These are phyloP conservation scores for Spizellomyces sp. DNA, from an alignment of 192 early-diverging fungal species.

Conservation along the genomic window DNA sequence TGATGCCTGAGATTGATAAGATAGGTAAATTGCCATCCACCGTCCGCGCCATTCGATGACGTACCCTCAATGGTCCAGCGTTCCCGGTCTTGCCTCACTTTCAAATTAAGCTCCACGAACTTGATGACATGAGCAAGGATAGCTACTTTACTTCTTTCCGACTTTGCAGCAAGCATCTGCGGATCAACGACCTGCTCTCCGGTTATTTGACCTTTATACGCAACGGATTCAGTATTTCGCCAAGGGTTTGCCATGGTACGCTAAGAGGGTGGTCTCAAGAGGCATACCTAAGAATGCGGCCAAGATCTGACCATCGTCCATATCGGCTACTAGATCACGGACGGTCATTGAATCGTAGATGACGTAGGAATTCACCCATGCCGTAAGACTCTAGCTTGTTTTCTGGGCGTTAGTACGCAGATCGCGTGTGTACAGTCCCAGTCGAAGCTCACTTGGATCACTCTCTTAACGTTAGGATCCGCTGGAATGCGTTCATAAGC, in stretches of 20 bases:
- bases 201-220: constrained; percentile 27
- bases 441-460: constrained; percentile 9
- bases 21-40: not conserved
- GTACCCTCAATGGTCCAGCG: constrained; percentile 34
- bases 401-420: not conserved
- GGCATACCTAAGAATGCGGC: constrained; percentile 30
- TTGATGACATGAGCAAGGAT: constrained; percentile 25
- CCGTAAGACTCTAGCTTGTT: constrained; percentile 25
- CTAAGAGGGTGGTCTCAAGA: too few relatives aligned
- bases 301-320: constrained; percentile 27
- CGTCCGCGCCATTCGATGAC: too few relatives aligned
- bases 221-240: not conserved
- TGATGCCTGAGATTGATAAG: constrained; percentile 3
- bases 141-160: constrained; percentile 23
- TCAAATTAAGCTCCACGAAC: constrained; percentile 32
- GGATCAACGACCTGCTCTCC: constrained; percentile 25
- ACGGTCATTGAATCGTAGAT: constrained; percentile 24
- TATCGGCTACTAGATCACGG: constrained; percentile 29
- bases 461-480: constrained; percentile 23
- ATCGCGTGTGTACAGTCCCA: not conserved
- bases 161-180: constrained; percentile 25
- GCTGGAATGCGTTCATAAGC: constrained; percentile 1
- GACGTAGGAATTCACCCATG: constrained; percentile 36
- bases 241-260: not conserved
- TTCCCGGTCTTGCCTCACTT: constrained; percentile 12